These are phyloP conservation scores for Danielia oregonensis DNA, from an alignment of 805 yeast species.

Conservation along the genomic window DNA sequence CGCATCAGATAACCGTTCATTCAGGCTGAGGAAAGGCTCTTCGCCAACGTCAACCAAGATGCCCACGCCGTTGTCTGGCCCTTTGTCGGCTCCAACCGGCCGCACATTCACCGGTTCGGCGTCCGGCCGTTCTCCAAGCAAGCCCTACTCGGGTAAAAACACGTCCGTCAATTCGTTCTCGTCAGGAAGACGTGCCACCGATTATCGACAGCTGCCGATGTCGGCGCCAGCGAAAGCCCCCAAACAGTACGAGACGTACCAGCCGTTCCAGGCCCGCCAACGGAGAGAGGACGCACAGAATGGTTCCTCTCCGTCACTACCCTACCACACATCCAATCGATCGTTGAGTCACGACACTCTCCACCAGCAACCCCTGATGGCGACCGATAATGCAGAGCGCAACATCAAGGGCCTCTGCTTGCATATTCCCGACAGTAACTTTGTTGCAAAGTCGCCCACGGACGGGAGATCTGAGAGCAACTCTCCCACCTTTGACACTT, in stretches of 20 bases:
- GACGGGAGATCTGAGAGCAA: conserved; percentile 1
- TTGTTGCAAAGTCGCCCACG: neutral
- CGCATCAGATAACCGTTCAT: neutral
- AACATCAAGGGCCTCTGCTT: conserved; percentile 14
- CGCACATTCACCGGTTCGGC: too few species aligned
- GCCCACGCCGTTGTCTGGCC: too few species aligned
- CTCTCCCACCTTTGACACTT: conserved; percentile 3
- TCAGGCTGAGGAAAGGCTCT: neutral
- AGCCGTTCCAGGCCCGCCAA: too few species aligned
- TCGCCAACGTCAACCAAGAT: conserved; percentile 4
- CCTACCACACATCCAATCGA: too few species aligned
- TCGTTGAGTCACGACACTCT: too few species aligned
- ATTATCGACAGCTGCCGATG: neutral
- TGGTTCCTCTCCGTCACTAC: too few species aligned
- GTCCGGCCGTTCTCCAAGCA: neutral
- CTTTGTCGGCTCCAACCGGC: too few species aligned
- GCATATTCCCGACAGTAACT: conserved; percentile 9
- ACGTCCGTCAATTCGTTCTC: neutral
- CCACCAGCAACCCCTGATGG: too few species aligned
- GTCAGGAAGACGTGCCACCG: neutral
- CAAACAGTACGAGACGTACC: neutral
- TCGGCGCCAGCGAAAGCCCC: neutral
- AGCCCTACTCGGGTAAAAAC: neutral
- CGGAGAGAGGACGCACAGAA: too few species aligned
- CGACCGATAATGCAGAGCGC: too few species aligned